phyloP scores from a whole-genome alignment of 192 early-diverging fungal genomes.

The Spizellomyces sp. region DNA sequence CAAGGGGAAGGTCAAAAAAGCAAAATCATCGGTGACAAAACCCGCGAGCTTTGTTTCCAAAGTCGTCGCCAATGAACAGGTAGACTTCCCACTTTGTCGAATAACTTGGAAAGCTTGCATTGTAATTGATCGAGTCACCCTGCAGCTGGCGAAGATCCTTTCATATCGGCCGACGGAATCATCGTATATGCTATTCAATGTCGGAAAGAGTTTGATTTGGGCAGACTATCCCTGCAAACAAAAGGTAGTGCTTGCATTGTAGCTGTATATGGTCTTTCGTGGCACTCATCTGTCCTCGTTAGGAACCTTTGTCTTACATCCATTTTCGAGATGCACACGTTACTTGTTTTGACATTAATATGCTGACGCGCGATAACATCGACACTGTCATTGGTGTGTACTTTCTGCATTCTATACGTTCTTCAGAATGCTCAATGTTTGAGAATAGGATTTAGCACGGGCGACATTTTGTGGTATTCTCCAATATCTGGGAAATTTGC shows the following conservation, averaged over 20 bases:
- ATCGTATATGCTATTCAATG: constrained; percentile 75
- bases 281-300: constrained; percentile 9
- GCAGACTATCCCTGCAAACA: constrained; percentile 55
- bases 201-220: constrained; percentile 73
- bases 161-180: constrained; percentile 31
- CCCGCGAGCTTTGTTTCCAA: constrained; percentile 42
- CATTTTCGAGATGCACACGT: constrained; percentile 75
- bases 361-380: constrained; percentile 70
- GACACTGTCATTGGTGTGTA: constrained; percentile 82
- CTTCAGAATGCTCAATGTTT: not conserved
- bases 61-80: constrained; percentile 45
- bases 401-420: not conserved
- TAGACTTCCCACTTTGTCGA: not conserved
- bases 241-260: not conserved
- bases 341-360: constrained; percentile 85
- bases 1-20: constrained; percentile 35
- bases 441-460: constrained; percentile 26
- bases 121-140: not conserved
- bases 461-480: constrained; percentile 72
- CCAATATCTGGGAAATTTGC: constrained; percentile 83
- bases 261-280: not conserved
- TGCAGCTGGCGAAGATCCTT: constrained; percentile 46
- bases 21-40: constrained; percentile 26
- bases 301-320: constrained; percentile 82
- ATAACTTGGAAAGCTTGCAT: too few species aligned